These are phyloP conservation scores for Aegilops sharonensis DNA, from an alignment of 176 grass and related monocot genomes.

Conservation along the genomic window DNA sequence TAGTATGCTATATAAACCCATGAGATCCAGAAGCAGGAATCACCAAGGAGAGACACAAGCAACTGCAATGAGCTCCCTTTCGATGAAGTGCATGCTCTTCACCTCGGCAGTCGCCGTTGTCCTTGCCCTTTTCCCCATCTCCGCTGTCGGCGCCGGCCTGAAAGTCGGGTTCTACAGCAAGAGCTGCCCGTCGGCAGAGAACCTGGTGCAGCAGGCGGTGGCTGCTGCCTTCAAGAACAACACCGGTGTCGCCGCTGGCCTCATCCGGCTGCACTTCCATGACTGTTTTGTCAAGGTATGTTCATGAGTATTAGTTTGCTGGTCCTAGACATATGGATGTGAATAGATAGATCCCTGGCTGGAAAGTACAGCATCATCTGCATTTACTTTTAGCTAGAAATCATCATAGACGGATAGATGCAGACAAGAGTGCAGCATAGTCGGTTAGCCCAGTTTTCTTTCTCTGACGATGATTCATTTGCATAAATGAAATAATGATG, in stretches of 20 bases:
- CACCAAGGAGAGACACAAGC: neutral
- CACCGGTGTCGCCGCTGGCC: constrained; percentile 52
- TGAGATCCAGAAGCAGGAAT: neutral
- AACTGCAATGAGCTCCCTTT: neutral
- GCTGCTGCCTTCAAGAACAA: constrained; percentile 48
- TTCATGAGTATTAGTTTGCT: neutral
- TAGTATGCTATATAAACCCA: constrained; percentile 14
- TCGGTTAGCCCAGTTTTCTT: too few relatives aligned
- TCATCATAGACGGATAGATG: too few relatives aligned
- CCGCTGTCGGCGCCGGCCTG: constrained; percentile 21
- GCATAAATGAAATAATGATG: too few relatives aligned
- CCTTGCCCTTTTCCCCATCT: neutral
- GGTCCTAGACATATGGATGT: too few relatives aligned
- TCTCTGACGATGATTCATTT: too few relatives aligned
- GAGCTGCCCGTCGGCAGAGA: constrained; percentile 39
- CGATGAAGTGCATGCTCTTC: neutral
- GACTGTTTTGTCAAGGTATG: constrained; percentile 74
- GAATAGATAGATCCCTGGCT: too few relatives aligned
- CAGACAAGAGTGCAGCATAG: too few relatives aligned
- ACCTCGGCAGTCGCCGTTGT: neutral
- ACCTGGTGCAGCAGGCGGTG: constrained; percentile 57
- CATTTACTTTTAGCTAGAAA: too few relatives aligned
- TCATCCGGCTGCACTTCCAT: constrained; percentile 80
- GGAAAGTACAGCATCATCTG: too few relatives aligned
- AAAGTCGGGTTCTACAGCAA: constrained; percentile 63